These are phyloP conservation scores for Meyerozyma sp. DNA, from an alignment of 1,139 yeast genomes.

Conservation along the genomic window DNA sequence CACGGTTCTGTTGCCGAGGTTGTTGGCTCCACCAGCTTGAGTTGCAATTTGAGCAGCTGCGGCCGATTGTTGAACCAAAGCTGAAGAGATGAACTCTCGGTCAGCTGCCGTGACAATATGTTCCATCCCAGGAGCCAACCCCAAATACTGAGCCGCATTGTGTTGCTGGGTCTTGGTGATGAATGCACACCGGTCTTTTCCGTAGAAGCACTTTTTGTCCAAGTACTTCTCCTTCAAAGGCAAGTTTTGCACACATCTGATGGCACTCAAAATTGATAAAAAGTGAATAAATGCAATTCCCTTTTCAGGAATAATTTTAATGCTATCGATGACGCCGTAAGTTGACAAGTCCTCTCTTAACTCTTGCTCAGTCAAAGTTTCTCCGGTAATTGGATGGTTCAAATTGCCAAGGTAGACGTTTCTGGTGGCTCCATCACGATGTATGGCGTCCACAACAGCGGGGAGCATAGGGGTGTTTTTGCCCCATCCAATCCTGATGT, in stretches of 20 bases:
- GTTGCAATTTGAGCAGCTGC: constrained; percentile 74
- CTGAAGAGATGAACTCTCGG: constrained; percentile 53
- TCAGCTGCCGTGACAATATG: constrained; percentile 79
- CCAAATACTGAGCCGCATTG: constrained; percentile 92
- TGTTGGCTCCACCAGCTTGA: constrained; percentile 70
- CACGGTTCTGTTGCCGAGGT: constrained; percentile 87
- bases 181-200: constrained; percentile 63
- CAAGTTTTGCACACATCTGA: constrained; percentile 53
- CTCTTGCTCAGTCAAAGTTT: constrained; percentile 54
- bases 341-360: constrained; percentile 43
- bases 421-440: constrained; percentile 86
- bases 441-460: constrained; percentile 66
- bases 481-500: constrained; percentile 67
- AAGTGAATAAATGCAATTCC: constrained; percentile 61
- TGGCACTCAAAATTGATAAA: constrained; percentile 52
- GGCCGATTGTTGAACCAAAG: constrained; percentile 61
- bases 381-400: constrained; percentile 41
- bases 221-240: constrained; percentile 51
- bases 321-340: constrained; percentile 53
- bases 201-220: constrained; percentile 55
- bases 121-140: constrained; percentile 86
- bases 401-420: constrained; percentile 81
- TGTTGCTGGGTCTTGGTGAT: constrained; percentile 95
- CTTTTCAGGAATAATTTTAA: constrained; percentile 52
- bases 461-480: constrained; percentile 61